Conservation (phyloP, 495 filamentous ascomycete genomes). For the Talaromyces ruber region DNA sequence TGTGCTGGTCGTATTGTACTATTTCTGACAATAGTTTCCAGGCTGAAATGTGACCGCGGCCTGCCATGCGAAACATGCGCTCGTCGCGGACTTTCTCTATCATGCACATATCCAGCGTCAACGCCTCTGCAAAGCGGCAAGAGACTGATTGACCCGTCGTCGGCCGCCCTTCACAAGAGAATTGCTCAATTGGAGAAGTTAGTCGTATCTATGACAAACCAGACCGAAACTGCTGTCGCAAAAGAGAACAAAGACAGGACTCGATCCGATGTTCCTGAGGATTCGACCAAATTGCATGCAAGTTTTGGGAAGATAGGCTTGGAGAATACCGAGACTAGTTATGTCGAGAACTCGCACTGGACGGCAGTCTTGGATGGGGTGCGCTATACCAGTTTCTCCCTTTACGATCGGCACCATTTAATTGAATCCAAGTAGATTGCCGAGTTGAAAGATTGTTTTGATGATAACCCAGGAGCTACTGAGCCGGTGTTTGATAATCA, state of each 20-base stretch:
- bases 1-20: neutral
- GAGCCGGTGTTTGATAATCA: conserved; percentile 20
- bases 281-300: neutral
- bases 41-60: conserved; percentile 12
- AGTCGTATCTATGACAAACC: neutral
- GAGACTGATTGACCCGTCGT: neutral
- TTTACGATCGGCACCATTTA: too few relatives aligned
- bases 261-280: neutral
- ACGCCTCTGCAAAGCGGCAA: neutral
- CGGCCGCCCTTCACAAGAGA: neutral
- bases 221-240: neutral
- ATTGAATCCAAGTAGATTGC: conserved; percentile 55
- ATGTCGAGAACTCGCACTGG: conserved; percentile 13
- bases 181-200: neutral
- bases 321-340: neutral
- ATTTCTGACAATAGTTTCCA: neutral
- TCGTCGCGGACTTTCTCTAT: conserved; percentile 9
- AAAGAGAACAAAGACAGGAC: neutral
- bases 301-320: neutral
- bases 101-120: conserved; percentile 9
- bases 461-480: conserved; percentile 22
- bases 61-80: conserved; percentile 13
- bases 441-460: conserved; percentile 76
- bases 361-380: conserved; percentile 12
- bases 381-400: too few relatives aligned